Evolutionary conservation across 176 grass and related monocot genomes (phyloP).

Genomic region (Cymbopogon citratus): DNA sequence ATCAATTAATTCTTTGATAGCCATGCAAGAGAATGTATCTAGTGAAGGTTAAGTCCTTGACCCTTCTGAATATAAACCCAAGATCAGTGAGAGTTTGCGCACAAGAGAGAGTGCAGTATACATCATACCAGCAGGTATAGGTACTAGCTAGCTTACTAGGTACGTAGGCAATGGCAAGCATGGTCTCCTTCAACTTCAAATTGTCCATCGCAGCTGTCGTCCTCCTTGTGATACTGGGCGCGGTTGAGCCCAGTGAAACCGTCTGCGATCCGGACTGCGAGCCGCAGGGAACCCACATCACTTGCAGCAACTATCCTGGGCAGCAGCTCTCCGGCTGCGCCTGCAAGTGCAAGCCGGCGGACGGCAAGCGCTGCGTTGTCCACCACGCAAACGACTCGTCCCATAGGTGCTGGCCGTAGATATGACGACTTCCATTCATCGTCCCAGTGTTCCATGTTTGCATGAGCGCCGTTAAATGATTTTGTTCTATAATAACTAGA

Average conservation of each 20-base stretch:
- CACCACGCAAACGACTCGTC: background rate
- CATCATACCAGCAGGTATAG: too few species aligned
- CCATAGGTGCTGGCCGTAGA: background rate
- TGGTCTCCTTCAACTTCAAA: background rate
- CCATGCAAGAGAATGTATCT: background rate
- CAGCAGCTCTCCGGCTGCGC: conserved; percentile 19
- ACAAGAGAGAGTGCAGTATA: background rate
- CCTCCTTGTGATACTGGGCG: conserved; percentile 7
- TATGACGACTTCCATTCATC: background rate
- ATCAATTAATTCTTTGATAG: too few species aligned
- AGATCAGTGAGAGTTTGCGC: background rate
- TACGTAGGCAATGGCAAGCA: background rate
- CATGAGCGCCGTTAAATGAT: too few species aligned
- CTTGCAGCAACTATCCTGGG: background rate
- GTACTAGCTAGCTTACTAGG: background rate
- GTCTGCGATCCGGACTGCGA: conserved; percentile 5
- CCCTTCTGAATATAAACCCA: background rate
- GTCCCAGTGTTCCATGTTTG: too few species aligned
- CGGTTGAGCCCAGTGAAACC: background rate
- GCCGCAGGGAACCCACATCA: background rate
- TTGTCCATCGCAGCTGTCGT: background rate
- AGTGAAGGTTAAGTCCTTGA: background rate
- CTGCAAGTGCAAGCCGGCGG: conserved; percentile 14
- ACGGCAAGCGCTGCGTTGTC: conserved; percentile 21
- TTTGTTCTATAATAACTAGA: too few species aligned